Percentiles rank a stretch among this genome's conserved stretches.
phyloP scores from a whole-genome alignment of 768 basidiomycete genomes.

The Lepiota venenata region DNA sequence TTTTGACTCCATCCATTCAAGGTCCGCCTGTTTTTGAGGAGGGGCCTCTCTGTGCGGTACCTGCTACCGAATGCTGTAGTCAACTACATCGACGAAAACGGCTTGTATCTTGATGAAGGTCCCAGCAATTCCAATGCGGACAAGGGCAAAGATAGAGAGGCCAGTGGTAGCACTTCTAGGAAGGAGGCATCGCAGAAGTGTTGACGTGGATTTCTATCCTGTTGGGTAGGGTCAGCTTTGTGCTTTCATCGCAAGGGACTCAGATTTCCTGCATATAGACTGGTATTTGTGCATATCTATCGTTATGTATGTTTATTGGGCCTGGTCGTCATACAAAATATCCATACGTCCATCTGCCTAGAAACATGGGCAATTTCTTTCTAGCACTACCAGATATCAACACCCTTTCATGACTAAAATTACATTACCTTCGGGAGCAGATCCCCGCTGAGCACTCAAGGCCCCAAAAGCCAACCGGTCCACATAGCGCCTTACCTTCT shows the following conservation, averaged over 20 bases:
- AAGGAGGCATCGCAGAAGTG: constrained; percentile 23
- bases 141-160: constrained; percentile 35
- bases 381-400: neutral
- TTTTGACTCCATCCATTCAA: constrained; percentile 15
- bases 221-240: constrained; percentile 1
- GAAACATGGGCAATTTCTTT: neutral
- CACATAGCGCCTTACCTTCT: too few relatives aligned
- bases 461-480: too few relatives aligned
- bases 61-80: constrained; percentile 89
- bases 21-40: constrained; percentile 71
- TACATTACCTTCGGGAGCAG: too few relatives aligned
- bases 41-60: constrained; percentile 84
- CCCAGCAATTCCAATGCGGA: constrained; percentile 20
- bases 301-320: constrained; percentile 5
- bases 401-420: too few relatives aligned
- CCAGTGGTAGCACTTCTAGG: constrained; percentile 22
- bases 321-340: neutral
- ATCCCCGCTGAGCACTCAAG: too few relatives aligned
- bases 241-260: neutral
- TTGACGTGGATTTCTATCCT: constrained; percentile 7
- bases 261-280: neutral
- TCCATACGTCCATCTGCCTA: neutral
- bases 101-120: constrained; percentile 67
- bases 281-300: neutral
- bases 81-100: constrained; percentile 88